Percentiles rank a stretch among this genome's conserved stretches.
phyloP scores from a whole-genome alignment of 148 eudicot genomes.

The Dianthus caryophyllus region DNA sequence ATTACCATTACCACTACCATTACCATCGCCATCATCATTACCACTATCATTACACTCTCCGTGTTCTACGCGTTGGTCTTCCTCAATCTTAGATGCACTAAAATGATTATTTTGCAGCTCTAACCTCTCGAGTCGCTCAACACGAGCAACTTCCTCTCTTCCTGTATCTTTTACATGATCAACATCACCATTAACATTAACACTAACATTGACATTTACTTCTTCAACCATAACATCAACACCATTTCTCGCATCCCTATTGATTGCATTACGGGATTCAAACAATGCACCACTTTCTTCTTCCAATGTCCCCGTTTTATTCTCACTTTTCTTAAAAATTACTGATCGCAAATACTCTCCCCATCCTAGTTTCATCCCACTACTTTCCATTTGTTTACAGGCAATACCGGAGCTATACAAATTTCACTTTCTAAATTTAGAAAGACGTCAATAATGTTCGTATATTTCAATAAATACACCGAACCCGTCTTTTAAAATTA shows the following conservation, averaged over 20 bases:
- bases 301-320: conserved; percentile 28
- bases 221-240: conserved; percentile 12
- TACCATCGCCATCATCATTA: no score
- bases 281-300: conserved; percentile 17
- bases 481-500: no score
- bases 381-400: no score
- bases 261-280: conserved; percentile 17
- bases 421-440: no score
- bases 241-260: conserved; percentile 10
- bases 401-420: no score
- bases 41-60: background rate
- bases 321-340: background rate
- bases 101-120: conserved; percentile 9
- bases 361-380: no score
- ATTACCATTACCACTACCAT: no score
- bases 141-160: conserved; percentile 11
- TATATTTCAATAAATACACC: no score
- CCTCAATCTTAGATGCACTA: conserved; percentile 2
- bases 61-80: background rate
- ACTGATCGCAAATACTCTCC: conserved; percentile 16
- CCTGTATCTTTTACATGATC: conserved; percentile 11
- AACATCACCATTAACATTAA: conserved; percentile 6
- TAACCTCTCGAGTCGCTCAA: conserved; percentile 20
- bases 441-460: no score
- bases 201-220: conserved; percentile 12